A percentile compares a stretch with the other conserved stretches of the same genome.
These are phyloP conservation scores for Backusella morwellensis DNA, from an alignment of 192 early-diverging fungal species.

Conservation along the genomic window DNA sequence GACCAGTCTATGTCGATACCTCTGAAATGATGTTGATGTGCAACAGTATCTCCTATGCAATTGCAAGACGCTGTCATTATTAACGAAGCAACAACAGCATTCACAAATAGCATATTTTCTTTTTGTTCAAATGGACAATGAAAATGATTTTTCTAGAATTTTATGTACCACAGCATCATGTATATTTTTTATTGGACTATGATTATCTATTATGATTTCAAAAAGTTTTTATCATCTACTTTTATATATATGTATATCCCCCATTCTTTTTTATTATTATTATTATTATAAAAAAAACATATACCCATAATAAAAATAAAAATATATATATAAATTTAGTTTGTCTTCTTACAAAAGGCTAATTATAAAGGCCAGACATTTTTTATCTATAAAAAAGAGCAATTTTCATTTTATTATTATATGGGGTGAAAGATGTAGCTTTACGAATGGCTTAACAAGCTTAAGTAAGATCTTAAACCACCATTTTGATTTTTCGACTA, in stretches of 20 bases:
- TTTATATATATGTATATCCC: conserved; percentile 1
- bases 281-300: not conserved
- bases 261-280: not conserved
- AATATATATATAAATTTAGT: not conserved
- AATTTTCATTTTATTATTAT: no score
- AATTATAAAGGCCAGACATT: no score
- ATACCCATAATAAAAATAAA: not conserved
- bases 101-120: not conserved
- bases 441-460: no score
- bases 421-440: no score
- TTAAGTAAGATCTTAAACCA: no score
- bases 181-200: not conserved
- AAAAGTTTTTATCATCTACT: not conserved
- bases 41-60: not conserved
- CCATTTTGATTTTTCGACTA: no score
- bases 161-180: not conserved
- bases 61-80: not conserved
- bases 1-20: conserved; percentile 11
- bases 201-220: not conserved
- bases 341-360: no score
- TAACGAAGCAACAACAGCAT: not conserved
- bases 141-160: not conserved
- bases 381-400: no score
- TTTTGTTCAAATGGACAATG: not conserved
- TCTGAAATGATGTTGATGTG: not conserved